Conservation (phyloP, 352 stramenopile species). For the Globisporangium irregulare region DNA sequence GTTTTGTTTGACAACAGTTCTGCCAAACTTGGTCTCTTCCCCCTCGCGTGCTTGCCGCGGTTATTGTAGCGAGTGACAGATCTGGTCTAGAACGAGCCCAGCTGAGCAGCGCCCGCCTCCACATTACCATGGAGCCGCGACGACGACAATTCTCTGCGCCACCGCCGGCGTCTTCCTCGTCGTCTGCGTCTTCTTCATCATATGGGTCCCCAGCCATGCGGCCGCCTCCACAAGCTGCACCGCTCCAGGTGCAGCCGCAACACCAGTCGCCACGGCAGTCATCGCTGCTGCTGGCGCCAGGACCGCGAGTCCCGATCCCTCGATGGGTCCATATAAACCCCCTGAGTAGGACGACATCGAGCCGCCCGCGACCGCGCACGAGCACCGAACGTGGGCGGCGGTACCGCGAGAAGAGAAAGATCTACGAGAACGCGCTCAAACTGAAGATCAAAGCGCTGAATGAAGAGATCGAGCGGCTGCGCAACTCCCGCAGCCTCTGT, state of each 20-base stretch:
- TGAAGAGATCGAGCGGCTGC: neutral
- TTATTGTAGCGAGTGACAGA: neutral
- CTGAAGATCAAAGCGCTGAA: neutral
- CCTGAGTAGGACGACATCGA: neutral
- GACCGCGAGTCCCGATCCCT: neutral
- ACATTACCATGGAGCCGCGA: neutral
- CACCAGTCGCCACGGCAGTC: no score
- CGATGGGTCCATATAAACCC: neutral
- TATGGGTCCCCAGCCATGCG: neutral
- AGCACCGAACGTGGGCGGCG: neutral
- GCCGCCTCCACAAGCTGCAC: neutral
- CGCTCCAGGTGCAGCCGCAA: no score
- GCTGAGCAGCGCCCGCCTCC: neutral
- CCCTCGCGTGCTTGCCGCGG: neutral
- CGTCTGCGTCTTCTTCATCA: neutral
- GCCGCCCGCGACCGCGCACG: neutral
- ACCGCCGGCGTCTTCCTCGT: neutral
- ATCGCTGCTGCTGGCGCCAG: neutral
- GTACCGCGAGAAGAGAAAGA: neutral
- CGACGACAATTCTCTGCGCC: neutral
- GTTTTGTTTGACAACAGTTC: no score
- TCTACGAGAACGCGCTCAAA: neutral
- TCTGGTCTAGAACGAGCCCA: neutral
- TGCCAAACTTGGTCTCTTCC: no score
- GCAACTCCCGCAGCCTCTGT: neutral